Evolutionary conservation across 78 protist genomes (phyloP), one percentile per base, ranked within the genome.

Genomic region (Protostelium mycophagum): DNA sequence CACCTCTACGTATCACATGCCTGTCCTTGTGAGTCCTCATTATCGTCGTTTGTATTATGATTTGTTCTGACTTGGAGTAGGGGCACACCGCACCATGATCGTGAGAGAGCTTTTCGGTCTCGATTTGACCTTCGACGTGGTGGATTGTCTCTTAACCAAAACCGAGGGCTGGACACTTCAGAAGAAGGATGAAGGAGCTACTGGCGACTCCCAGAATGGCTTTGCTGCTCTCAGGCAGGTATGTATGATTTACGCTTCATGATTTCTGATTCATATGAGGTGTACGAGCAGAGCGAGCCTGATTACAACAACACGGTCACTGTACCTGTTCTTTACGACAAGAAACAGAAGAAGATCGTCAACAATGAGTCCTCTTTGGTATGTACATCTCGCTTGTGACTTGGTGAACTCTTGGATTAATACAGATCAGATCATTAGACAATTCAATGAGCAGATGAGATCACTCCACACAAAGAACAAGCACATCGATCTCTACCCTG

Each of bases 271-370:
- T 51, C 73, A 25, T 5, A 51, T 51, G 87, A 91, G 35, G 34
- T 91, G 38, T 93, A 94, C 85, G 73, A 38, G 34, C 28, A 39
- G 83, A 29, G 37, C n/a, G 85, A 89, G 36, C 84, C 90, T 1
- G 38, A 95, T 38, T 90, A 88, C 1, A 84, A 34, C 0, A 97
- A 94, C 16, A 39, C 83, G 0, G 83, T 37, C 83, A 92, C 99
- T 36, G 96, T 95, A 28, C 99, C 99, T 0, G 86, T 97, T 23
- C 96, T 97, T 28, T 97, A 38, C 86, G 98, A 97, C 86, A 95
- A 86, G 37, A 63, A 92, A 87, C 89, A 86, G 0, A 88, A 87
- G 28, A 63, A 34, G 0, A 95, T 97, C 86, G 99, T 97, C 28
- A 96, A 95, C 91, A 97, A 97, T 90, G 99, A 97, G 63, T 90